A percentile compares a stretch with the other conserved stretches of the same genome.
phyloP scores from a whole-genome alignment of 2,329 filamentous ascomycete genomes.

The Penicillium sp. region DNA sequence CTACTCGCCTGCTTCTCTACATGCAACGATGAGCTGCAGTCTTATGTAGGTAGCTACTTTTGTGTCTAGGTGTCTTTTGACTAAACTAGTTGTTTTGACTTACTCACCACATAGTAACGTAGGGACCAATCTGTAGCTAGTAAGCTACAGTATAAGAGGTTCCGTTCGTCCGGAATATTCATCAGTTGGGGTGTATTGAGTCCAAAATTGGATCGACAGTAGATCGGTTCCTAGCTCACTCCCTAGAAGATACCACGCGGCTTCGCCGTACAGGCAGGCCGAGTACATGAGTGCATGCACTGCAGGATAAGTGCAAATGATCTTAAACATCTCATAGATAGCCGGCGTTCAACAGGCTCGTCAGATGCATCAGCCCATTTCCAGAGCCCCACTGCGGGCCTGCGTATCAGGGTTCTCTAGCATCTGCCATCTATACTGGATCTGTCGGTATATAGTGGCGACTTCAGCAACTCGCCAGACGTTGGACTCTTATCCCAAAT shows the following conservation, averaged over 20 bases:
- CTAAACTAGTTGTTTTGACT: background rate
- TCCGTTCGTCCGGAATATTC: background rate
- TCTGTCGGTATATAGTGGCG: background rate
- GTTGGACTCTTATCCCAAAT: background rate
- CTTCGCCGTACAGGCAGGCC: no score
- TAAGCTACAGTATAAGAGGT: background rate
- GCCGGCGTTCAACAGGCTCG: background rate
- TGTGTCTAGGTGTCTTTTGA: no score
- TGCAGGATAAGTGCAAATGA: background rate
- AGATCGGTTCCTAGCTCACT: no score
- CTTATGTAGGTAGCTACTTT: no score
- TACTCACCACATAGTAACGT: background rate
- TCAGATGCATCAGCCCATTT: background rate
- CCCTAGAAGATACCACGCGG: no score
- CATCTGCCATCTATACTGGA: background rate
- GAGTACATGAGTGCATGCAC: background rate
- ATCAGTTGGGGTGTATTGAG: background rate
- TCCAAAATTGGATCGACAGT: background rate
- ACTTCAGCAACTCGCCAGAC: background rate
- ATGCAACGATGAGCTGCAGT: no score
- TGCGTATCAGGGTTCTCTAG: background rate
- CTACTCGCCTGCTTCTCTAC: no score
- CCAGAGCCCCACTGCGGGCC: constrained; percentile 4
- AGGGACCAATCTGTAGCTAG: background rate
- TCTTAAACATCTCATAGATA: background rate